Evolutionary conservation across 2,329 filamentous ascomycete species (phyloP), one percentile per base, ranked within the genome.

Genomic region (Xylariaceae sp.): DNA sequence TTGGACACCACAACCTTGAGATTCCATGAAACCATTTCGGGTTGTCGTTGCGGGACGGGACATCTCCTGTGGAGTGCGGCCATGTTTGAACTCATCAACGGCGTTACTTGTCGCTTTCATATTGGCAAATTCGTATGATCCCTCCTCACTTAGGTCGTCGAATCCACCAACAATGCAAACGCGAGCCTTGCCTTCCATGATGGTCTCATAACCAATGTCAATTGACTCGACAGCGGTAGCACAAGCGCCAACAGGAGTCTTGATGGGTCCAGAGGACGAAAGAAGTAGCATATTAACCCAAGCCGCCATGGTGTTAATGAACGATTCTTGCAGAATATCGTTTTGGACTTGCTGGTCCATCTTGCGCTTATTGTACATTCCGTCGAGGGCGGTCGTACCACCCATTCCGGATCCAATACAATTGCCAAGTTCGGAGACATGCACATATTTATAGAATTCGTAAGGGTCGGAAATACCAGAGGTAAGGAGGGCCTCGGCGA

Each of bases 71-170:
- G 94, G 92, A 48, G 94, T 97, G 62, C 94, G 89, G 47, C 94
- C 94, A 68, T 97, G 94, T 7, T 86, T 90, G 65, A 99, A 89
- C 72, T 99, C 95, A 64, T 97, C 91, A 58, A 96, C 88, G 30
- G 92, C 91, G 70, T 97, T 99, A 81, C 91, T 96, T 53, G 94
- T 99, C 56, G 94, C 94, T 76, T 96, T 95, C 94, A 99, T 99
- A 80, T 99, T 99, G 79, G 94, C 94, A 72, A 99, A 99, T 74
- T 99, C 94, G 69, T 96, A 99, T 1, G 94, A 99, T 50, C 94
- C 95, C 76, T 99, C 94, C 76, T 99, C 94, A 68, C 95, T 91
- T 78, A 99, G 96, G 75, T 99, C 95, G 76, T 99, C 94, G 68
- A 99, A 97, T 64, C 94, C 94, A 82, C 94, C 94, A 56, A 99